Evolutionary conservation across 139 green algal species (phyloP).

Genomic region (Ettlia oleoabundans): DNA sequence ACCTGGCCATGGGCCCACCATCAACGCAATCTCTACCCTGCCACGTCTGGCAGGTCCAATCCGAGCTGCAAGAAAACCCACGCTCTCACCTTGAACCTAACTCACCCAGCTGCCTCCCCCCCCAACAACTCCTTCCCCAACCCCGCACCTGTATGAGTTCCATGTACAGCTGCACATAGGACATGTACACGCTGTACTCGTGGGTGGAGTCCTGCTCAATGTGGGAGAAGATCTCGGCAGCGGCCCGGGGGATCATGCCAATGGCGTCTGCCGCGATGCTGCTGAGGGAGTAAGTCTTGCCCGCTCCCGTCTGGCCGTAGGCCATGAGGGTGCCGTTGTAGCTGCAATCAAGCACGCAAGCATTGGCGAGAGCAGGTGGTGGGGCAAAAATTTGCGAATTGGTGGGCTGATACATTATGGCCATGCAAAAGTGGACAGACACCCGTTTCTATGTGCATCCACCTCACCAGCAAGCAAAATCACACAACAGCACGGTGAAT

Average conservation of each 20-base stretch:
- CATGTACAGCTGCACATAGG: constrained; percentile 91
- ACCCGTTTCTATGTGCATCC: too few relatives aligned
- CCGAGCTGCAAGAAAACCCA: too few relatives aligned
- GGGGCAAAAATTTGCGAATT: neutral
- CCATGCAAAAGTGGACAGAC: too few relatives aligned
- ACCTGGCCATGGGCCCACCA: too few relatives aligned
- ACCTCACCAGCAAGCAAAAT: too few relatives aligned
- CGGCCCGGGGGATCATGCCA: constrained; percentile 83
- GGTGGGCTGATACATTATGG: neutral
- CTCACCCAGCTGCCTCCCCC: too few relatives aligned
- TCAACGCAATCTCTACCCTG: too few relatives aligned
- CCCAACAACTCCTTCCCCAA: too few relatives aligned
- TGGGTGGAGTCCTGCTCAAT: constrained; percentile 59
- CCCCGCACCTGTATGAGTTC: constrained; percentile 72
- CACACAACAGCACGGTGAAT: too few relatives aligned
- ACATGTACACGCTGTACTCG: constrained; percentile 78
- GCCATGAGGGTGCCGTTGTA: constrained; percentile 90
- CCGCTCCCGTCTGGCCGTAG: constrained; percentile 81
- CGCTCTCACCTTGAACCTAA: too few relatives aligned
- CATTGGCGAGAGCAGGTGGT: neutral
- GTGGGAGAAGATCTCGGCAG: constrained; percentile 73
- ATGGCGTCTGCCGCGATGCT: constrained; percentile 70
- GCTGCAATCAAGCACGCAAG: neutral
- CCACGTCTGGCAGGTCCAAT: too few relatives aligned
- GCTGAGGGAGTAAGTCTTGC: constrained; percentile 85